phyloP scores from a whole-genome alignment of 306 rosid species.

The Fragaria iinumae region DNA sequence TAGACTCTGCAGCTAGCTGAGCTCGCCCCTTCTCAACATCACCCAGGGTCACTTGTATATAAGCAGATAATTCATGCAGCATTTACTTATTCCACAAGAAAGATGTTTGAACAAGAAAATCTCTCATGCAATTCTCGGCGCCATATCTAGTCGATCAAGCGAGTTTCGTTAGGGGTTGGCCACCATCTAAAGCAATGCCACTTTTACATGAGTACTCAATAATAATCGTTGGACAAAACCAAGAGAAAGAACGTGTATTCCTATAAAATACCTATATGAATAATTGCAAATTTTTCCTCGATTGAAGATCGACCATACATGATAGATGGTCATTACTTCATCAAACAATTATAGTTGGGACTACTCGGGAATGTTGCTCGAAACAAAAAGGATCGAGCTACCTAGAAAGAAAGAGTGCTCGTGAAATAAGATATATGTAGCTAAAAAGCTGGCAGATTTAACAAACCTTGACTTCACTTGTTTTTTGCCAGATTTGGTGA shows the following conservation, averaged over 20 bases:
- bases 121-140: background rate
- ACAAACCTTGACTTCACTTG: background rate
- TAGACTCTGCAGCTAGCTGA: background rate
- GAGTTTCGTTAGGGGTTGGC: conserved; percentile 3
- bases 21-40: background rate
- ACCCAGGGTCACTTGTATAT: background rate
- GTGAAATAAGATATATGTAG: background rate
- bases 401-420: no score
- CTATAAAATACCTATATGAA: no score
- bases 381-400: no score
- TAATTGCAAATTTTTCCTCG: no score
- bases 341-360: background rate
- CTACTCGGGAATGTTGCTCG: no score
- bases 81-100: conserved; percentile 6
- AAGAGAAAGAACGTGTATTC: background rate
- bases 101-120: background rate
- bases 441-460: background rate
- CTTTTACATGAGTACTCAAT: background rate
- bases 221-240: conserved; percentile 11
- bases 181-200: background rate
- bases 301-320: no score
- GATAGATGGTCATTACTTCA: background rate
- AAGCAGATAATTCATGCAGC: background rate
- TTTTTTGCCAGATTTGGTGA: no score
- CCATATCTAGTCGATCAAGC: background rate